A percentile compares a stretch with the other conserved stretches of the same genome.
Evolutionary conservation across 106 monocot species (phyloP).

Genomic region (Acanthochlamys bracteata): DNA sequence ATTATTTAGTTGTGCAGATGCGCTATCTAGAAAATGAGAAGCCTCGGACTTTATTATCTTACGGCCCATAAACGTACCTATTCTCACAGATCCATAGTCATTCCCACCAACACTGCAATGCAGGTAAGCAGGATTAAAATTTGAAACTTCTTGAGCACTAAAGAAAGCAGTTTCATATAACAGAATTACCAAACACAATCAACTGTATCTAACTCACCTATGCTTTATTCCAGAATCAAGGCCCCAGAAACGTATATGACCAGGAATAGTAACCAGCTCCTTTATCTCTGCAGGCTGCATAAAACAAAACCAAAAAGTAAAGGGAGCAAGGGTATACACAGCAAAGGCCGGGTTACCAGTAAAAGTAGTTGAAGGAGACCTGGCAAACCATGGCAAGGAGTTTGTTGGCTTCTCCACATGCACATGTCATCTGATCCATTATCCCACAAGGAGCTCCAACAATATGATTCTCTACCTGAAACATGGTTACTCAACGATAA

Average conservation of each 20-base stretch:
- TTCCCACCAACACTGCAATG: conserved; percentile 81
- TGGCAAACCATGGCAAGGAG: conserved; percentile 99
- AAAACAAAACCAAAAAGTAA: conserved; percentile 4
- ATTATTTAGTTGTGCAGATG: conserved; percentile 6
- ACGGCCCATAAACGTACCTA: conserved; percentile 97
- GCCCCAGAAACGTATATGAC: conserved; percentile 95
- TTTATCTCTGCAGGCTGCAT: conserved; percentile 92
- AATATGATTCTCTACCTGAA: conserved; percentile 86
- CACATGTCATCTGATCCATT: conserved; percentile 99
- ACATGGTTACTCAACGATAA: too few species aligned
- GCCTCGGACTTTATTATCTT: conserved; percentile 82
- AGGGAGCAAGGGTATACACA: neutral
- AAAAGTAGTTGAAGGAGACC: conserved; percentile 24
- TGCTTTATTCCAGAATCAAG: conserved; percentile 97
- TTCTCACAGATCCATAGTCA: conserved; percentile 97
- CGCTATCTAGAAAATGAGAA: conserved; percentile 19
- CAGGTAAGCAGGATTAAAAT: too few species aligned
- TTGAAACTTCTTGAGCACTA: too few species aligned
- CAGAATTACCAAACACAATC: neutral
- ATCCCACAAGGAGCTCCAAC: conserved; percentile 99
- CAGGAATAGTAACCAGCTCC: conserved; percentile 75
- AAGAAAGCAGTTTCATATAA: too few species aligned
- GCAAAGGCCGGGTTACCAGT: too few species aligned
- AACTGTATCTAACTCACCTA: conserved; percentile 33
- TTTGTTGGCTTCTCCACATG: conserved; percentile 97